Conservation (phyloP, 1,139 yeast species). For the Saccharomyces uvarum region DNA sequence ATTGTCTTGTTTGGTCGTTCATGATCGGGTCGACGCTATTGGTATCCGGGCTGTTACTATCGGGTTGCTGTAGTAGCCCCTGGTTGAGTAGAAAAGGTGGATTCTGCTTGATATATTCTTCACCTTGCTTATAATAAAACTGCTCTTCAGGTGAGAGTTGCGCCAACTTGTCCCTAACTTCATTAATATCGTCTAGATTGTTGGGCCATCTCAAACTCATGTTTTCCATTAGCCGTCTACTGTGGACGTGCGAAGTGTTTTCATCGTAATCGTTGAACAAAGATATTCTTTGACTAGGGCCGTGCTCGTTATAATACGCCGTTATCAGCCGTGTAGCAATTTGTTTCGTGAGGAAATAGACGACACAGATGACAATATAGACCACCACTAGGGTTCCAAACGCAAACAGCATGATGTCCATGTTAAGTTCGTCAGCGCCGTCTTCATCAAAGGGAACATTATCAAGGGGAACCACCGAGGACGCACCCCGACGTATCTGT, state of each 20-base stretch:
- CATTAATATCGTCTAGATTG: constrained; percentile 56
- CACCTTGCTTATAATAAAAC: constrained; percentile 61
- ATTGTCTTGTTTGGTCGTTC: constrained; percentile 39
- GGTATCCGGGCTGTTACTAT: constrained; percentile 21
- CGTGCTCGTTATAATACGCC: constrained; percentile 3
- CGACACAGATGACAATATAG: constrained; percentile 17
- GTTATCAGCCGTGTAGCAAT: constrained; percentile 17
- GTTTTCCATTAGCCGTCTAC: constrained; percentile 8
- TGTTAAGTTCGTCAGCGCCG: constrained; percentile 16
- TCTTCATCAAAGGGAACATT: not conserved
- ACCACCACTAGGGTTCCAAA: constrained; percentile 21
- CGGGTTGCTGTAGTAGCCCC: constrained; percentile 8
- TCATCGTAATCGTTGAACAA: constrained; percentile 11
- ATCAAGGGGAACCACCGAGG: not conserved
- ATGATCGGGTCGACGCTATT: constrained; percentile 41
- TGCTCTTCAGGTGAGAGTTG: constrained; percentile 66
- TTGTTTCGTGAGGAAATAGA: constrained; percentile 19
- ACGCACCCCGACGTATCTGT: not conserved
- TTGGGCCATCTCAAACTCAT: constrained; percentile 41
- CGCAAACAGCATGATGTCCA: constrained; percentile 21
- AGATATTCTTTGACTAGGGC: constrained; percentile 11
- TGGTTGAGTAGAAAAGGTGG: constrained; percentile 47
- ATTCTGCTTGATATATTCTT: constrained; percentile 43
- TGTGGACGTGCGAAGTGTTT: not conserved
- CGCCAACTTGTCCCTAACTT: constrained; percentile 55